Conservation (phyloP, 768 basidiomycete species). For the Boletus tomentosulus region DNA sequence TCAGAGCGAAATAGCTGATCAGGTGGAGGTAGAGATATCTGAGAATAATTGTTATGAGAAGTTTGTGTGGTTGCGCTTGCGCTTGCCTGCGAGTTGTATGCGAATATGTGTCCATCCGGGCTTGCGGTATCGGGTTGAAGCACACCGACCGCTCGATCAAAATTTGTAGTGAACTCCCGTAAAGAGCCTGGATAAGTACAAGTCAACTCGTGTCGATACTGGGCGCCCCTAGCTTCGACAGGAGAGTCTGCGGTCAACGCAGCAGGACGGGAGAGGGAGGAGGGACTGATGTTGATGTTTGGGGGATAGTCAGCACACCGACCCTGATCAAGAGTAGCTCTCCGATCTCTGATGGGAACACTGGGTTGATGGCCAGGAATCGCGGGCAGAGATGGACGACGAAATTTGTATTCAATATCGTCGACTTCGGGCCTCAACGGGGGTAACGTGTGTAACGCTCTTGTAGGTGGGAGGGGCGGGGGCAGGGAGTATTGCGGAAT, state of each 20-base stretch:
- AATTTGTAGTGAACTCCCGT: constrained; percentile 18
- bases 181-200: constrained; percentile 16
- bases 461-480: constrained; percentile 21
- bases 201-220: constrained; percentile 12
- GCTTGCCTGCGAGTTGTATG: constrained; percentile 9
- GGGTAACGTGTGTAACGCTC: constrained; percentile 22
- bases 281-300: neutral
- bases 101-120: constrained; percentile 6
- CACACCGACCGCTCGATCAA: constrained; percentile 15
- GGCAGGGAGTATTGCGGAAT: constrained; percentile 27
- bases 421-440: constrained; percentile 24
- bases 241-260: constrained; percentile 1
- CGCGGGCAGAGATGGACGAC: constrained; percentile 29
- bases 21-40: constrained; percentile 32
- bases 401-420: constrained; percentile 30
- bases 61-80: constrained; percentile 2
- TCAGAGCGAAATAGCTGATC: constrained; percentile 28
- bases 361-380: constrained; percentile 9
- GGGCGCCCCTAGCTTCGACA: constrained; percentile 9
- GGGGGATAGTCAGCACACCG: constrained; percentile 13
- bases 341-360: constrained; percentile 10
- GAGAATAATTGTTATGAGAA: constrained; percentile 13
- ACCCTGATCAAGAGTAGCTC: constrained; percentile 11
- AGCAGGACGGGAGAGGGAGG: constrained; percentile 7
- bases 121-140: constrained; percentile 7